Conservation (phyloP, 345 rosid genomes). For the Murraya paniculata region DNA sequence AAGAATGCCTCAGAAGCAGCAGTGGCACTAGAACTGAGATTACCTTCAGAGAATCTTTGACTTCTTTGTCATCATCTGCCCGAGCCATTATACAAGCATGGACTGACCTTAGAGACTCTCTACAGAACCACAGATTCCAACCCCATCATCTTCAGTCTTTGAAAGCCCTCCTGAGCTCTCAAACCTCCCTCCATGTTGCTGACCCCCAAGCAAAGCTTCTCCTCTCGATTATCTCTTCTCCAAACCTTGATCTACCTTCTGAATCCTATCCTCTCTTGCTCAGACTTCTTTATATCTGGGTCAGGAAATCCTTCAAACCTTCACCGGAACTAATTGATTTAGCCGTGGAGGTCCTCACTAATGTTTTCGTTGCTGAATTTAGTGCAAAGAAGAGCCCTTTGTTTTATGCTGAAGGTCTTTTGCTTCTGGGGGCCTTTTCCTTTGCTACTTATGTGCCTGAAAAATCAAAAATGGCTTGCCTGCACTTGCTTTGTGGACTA, state of each 20-base stretch:
- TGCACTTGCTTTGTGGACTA: constrained; percentile 56
- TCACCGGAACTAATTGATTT: constrained; percentile 55
- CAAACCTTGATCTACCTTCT: constrained; percentile 34
- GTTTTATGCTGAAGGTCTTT: constrained; percentile 55
- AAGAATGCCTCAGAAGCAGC: constrained; percentile 65
- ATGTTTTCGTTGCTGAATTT: constrained; percentile 29
- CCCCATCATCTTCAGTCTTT: constrained; percentile 61
- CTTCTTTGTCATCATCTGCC: constrained; percentile 49
- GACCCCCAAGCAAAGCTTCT: constrained; percentile 94
- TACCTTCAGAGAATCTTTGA: constrained; percentile 24
- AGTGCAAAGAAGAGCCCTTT: constrained; percentile 34
- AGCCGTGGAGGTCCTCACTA: constrained; percentile 52
- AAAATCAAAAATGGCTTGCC: constrained; percentile 46
- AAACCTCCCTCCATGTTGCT: constrained; percentile 75
- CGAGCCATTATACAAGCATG: constrained; percentile 82
- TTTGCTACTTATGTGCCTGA: constrained; percentile 52
- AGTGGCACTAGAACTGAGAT: constrained; percentile 25
- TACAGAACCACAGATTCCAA: constrained; percentile 49
- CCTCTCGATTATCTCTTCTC: constrained; percentile 56
- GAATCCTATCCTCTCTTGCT: constrained; percentile 65
- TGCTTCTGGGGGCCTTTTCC: constrained; percentile 73
- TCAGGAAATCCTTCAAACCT: constrained; percentile 76
- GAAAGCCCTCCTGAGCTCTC: constrained; percentile 57
- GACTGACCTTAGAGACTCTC: constrained; percentile 77
- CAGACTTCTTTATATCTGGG: constrained; percentile 82